phyloP scores from a whole-genome alignment of 2,329 filamentous ascomycete genomes.

The Phyllosticta citrichinensis region DNA sequence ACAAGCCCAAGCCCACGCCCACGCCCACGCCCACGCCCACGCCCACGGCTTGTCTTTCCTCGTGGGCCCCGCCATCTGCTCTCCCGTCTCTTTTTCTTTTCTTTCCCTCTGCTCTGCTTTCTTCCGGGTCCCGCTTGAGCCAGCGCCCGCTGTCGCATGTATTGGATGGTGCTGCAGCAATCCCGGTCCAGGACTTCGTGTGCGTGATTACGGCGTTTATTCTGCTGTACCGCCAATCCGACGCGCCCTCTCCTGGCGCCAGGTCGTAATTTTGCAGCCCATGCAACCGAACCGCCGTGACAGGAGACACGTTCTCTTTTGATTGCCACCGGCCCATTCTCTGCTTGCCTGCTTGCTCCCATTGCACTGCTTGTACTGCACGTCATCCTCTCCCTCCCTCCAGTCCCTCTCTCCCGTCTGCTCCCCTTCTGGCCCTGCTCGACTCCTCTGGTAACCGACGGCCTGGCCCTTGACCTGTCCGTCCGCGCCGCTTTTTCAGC shows the following conservation, averaged over 20 bases:
- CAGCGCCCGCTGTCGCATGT: constrained; percentile 7
- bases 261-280: not conserved
- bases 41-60: not conserved
- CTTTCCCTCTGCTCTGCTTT: not conserved
- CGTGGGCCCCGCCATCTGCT: not conserved
- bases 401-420: not conserved
- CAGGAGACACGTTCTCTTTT: not conserved
- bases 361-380: not conserved
- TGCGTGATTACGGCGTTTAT: not conserved
- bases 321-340: not conserved
- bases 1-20: no score
- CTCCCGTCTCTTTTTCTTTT: no score
- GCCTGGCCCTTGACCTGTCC: not conserved
- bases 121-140: not conserved
- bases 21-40: no score
- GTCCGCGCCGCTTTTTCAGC: not conserved
- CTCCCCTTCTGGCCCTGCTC: not conserved
- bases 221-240: constrained; percentile 1
- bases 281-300: not conserved
- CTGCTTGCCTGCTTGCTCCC: not conserved
- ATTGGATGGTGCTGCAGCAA: constrained; percentile 10
- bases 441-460: not conserved
- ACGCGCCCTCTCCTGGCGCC: not conserved
- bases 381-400: not conserved
- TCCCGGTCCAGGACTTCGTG: constrained; percentile 1